Base-by-base conservation (phyloP, 768 basidiomycete genomes). In the Rubroboletus pulcherrimus region DNA sequence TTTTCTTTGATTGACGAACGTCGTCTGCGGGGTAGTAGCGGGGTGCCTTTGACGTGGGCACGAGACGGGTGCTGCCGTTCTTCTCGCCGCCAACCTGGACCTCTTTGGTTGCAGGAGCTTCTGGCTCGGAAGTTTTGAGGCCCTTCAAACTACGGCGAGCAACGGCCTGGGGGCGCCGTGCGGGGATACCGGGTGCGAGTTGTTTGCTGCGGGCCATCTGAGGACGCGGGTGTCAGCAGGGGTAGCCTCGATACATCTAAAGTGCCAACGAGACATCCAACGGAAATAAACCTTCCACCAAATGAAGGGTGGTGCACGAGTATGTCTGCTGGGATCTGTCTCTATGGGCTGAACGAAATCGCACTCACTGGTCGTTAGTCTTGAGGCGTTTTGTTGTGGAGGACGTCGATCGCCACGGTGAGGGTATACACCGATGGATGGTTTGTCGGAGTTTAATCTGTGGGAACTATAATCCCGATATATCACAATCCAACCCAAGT, bases 11-110 rank as follows among this genome's bases (percentile, higher is more conserved):
- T 70, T 84, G 80, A 69, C 82, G 86, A 61, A 95, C 87, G 73
- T 98, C 94, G 72, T 98, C 96, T 60, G 93, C 92, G 53, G 93
- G 91, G 78, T 97, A 97, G 84, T 86, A 95, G 65, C 88, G 87
- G 49, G 91, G 81, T 60, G 92, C 91, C 75, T 93, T 93, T 66
- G 78, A 70, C 58, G 86, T 87, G 55, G 95, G 93, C 59, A 97
- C 84, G 57, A 89, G 78, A 74, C 95, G 92, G 68, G 85, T 91
- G 67, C 82, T 78, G 61, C 93, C 90, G 75, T 98, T 98, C 79
- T 92, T 94, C 66, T 84, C 86, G 59, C 95, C 94, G 58, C 89
- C 89, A 61, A 98, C 78, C 62, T 83, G 77, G 67, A 91, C 91
- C 79, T 91, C 90, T 71, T 86, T 81, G 64, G 78, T 81, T 50